Evolutionary conservation across 1,284 basidiomycete genomes (phyloP), one percentile per base, ranked within the genome.

Genomic region (Ustilago lituana): DNA sequence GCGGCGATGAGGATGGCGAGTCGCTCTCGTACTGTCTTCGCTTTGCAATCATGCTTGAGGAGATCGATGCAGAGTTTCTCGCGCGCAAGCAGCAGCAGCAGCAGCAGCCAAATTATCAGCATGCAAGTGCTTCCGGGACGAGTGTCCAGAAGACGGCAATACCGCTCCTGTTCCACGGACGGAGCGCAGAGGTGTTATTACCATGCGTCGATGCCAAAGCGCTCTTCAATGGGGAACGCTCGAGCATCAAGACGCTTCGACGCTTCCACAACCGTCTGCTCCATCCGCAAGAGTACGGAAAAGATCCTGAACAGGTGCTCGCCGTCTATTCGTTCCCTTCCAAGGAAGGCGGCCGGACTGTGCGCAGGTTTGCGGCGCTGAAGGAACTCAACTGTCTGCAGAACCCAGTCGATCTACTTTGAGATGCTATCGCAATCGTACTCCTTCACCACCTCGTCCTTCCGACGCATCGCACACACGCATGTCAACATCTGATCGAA

Each of bases 31-130:
- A 63, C 46, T 59, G 59, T 14, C 31, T 71, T 10, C 58, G 68
- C 2, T 71, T 71, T 24, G 63, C 63, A 6, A n/a, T 71, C 14
- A 60, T 71, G 59, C 44, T 71, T 36, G 50, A 71, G 23, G 68
- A 71, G 40, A 43, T 60, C 24, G 68, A 71, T 40, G 33, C 58
- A 6, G 68, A 66, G 20, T 56, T 45, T 20, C 33, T 52, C 19
- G 36, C 47, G 5, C 52, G 61, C 20, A 61, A 60, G 41, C 57
- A 46, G 49, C 37, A 49, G 32, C 38, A 36, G n/a, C n/a, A n/a
- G n/a, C n/a, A n/a, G n/a, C 1, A 20, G 15, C n/a, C n/a, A 23
- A 37, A n/a, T 1, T 31, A n/a, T 1, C 36, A 40, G 14, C 11
- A 37, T 15, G 33, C 19, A 22, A 22, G 38, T 19, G 20, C 23